Evolutionary conservation across 1,284 basidiomycete genomes (phyloP).

Genomic region (Cryptococcus sp.): DNA sequence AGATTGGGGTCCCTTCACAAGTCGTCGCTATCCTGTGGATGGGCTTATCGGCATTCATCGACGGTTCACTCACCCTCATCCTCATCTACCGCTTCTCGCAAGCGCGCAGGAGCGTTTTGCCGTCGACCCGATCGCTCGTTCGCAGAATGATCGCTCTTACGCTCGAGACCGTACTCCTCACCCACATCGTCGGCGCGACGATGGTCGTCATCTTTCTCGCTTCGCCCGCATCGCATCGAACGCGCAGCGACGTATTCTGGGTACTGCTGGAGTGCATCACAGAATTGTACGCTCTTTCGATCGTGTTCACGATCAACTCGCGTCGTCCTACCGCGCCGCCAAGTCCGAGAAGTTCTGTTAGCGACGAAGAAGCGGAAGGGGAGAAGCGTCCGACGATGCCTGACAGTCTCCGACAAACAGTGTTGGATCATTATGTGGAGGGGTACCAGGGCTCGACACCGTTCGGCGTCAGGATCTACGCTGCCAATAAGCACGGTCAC

Average conservation of each 20-base stretch:
- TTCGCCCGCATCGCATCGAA: slow-evolving; percentile 29
- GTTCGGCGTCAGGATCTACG: slow-evolving; percentile 16
- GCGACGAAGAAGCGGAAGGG: background rate
- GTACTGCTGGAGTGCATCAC: slow-evolving; percentile 39
- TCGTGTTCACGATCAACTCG: slow-evolving; percentile 43
- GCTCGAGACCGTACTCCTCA: slow-evolving; percentile 41
- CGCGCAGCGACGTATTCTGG: slow-evolving; percentile 37
- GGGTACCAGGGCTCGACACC: slow-evolving; percentile 26
- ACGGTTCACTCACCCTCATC: slow-evolving; percentile 33
- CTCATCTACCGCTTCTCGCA: slow-evolving; percentile 25
- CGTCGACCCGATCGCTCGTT: slow-evolving; percentile 20
- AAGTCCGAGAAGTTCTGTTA: background rate
- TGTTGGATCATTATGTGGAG: slow-evolving; percentile 21
- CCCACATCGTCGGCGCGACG: slow-evolving; percentile 35
- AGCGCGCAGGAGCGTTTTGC: slow-evolving; percentile 14
- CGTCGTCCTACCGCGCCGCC: slow-evolving; percentile 12
- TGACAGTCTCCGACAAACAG: slow-evolving; percentile 5
- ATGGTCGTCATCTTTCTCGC: slow-evolving; percentile 44
- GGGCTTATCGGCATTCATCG: slow-evolving; percentile 40
- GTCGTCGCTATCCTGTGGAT: slow-evolving; percentile 46
- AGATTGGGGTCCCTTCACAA: slow-evolving; percentile 36
- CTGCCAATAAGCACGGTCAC: background rate
- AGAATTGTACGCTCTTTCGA: slow-evolving; percentile 39
- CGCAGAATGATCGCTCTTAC: slow-evolving; percentile 32
- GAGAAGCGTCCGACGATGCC: slow-evolving; percentile 1